phyloP scores from a whole-genome alignment of 78 protist species.

The Kipferlia bialata region DNA sequence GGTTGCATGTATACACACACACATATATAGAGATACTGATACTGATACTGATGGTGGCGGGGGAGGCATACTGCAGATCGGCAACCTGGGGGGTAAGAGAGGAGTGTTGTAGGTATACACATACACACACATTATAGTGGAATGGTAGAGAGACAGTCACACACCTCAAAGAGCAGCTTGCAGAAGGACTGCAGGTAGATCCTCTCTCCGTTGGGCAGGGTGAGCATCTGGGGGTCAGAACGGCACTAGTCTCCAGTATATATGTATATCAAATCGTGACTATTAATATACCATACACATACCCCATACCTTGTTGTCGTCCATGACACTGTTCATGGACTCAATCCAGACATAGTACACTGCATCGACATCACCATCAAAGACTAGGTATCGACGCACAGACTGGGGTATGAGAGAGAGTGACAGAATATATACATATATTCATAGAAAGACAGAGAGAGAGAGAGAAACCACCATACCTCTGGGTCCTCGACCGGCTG shows the following conservation, averaged over 20 bases:
- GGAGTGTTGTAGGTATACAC: no score
- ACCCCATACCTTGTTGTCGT: slow-evolving; percentile 85
- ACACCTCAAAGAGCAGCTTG: slow-evolving; percentile 65
- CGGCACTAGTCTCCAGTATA: no score
- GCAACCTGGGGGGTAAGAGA: no score
- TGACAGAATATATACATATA: slow-evolving; percentile 13
- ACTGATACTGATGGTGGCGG: slow-evolving; percentile 83
- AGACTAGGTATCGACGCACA: slow-evolving; percentile 27
- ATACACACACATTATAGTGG: no score
- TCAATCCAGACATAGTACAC: slow-evolving; percentile 79
- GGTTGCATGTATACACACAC: no score
- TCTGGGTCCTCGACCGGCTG: slow-evolving; percentile 2
- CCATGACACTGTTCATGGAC: slow-evolving; percentile 81
- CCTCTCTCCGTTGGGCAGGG: slow-evolving; percentile 78
- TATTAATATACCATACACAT: no score
- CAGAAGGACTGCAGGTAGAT: slow-evolving; percentile 50
- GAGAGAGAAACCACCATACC: background rate
- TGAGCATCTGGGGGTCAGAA: no score
- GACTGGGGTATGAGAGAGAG: no score
- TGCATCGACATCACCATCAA: slow-evolving; percentile 73
- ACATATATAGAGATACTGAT: no score
- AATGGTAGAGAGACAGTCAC: no score
- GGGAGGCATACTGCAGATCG: slow-evolving; percentile 71
- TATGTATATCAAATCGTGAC: no score
- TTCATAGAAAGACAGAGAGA: background rate